A percentile compares a stretch with the other conserved stretches of the same genome.
These are phyloP conservation scores for Podospora pseudoanserina DNA, from an alignment of 495 filamentous ascomycete genomes.

Conservation along the genomic window DNA sequence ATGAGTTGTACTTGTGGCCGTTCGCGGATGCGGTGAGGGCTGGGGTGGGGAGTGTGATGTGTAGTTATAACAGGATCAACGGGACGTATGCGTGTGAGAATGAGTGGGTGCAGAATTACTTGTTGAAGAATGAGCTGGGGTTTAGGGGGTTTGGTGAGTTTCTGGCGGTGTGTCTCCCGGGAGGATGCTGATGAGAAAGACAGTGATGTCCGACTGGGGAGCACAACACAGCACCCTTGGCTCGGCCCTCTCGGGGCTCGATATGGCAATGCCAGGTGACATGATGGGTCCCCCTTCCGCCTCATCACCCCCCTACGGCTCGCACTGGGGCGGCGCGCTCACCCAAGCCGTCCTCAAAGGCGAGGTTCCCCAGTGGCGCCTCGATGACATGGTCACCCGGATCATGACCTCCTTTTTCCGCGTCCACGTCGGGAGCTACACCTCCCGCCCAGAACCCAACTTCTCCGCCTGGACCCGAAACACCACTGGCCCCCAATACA, in stretches of 20 bases:
- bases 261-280: slow-evolving; percentile 96
- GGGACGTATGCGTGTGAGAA: slow-evolving; percentile 44
- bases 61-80: slow-evolving; percentile 57
- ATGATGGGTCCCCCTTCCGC: slow-evolving; percentile 33
- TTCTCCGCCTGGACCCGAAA: slow-evolving; percentile 84
- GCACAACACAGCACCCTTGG: slow-evolving; percentile 79
- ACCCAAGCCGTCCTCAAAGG: slow-evolving; percentile 73
- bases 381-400: slow-evolving; percentile 88
- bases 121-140: slow-evolving; percentile 52
- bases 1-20: slow-evolving; percentile 70
- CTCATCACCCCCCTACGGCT: slow-evolving; percentile 46
- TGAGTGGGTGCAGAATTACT: slow-evolving; percentile 44
- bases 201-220: slow-evolving; percentile 86
- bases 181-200: background rate
- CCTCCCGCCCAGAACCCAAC: slow-evolving; percentile 61
- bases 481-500: slow-evolving; percentile 65
- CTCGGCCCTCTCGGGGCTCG: slow-evolving; percentile 75
- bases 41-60: slow-evolving; percentile 60
- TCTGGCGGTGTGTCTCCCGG: background rate
- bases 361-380: slow-evolving; percentile 68
- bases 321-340: slow-evolving; percentile 66
- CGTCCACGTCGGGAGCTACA: slow-evolving; percentile 65
- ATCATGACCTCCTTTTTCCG: slow-evolving; percentile 88
- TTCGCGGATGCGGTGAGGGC: slow-evolving; percentile 62
- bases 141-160: slow-evolving; percentile 60